Percentiles rank a stretch among this genome's conserved stretches.
These are phyloP conservation scores for Saururus chinensis DNA, from an alignment of 164 flowering plant species.

Conservation along the genomic window DNA sequence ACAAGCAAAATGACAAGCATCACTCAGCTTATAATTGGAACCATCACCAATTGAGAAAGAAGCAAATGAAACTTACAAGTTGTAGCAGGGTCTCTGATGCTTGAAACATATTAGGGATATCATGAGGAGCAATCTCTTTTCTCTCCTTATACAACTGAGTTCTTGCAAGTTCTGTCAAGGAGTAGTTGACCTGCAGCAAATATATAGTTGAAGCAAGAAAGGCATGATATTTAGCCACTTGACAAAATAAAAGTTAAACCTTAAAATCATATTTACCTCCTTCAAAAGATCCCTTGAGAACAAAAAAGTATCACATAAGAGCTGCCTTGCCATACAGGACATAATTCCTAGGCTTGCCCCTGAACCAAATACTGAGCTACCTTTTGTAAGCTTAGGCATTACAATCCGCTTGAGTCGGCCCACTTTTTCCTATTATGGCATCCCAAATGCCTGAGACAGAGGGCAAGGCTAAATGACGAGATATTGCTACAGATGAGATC, in stretches of 20 bases:
- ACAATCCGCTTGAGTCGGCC: slow-evolving; percentile 89
- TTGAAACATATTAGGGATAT: slow-evolving; percentile 68
- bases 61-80: slow-evolving; percentile 57
- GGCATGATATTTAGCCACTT: background rate
- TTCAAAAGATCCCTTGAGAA: slow-evolving; percentile 86
- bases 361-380: slow-evolving; percentile 64
- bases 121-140: slow-evolving; percentile 81
- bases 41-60: background rate
- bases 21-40: too few species aligned
- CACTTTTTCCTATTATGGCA: too few species aligned
- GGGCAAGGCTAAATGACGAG: too few species aligned
- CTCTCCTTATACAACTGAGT: slow-evolving; percentile 83
- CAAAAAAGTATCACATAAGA: slow-evolving; percentile 89
- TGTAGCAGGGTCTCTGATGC: slow-evolving; percentile 58
- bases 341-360: slow-evolving; percentile 96
- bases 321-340: slow-evolving; percentile 94
- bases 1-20: too few species aligned
- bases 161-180: slow-evolving; percentile 87
- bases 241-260: background rate
- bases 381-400: slow-evolving; percentile 86
- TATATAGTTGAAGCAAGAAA: background rate
- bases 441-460: too few species aligned
- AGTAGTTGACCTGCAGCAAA: slow-evolving; percentile 78
- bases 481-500: too few species aligned
- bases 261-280: slow-evolving; percentile 43